phyloP scores from a whole-genome alignment of 2,329 filamentous ascomycete genomes.

The Tolypocladium pustulatum region DNA sequence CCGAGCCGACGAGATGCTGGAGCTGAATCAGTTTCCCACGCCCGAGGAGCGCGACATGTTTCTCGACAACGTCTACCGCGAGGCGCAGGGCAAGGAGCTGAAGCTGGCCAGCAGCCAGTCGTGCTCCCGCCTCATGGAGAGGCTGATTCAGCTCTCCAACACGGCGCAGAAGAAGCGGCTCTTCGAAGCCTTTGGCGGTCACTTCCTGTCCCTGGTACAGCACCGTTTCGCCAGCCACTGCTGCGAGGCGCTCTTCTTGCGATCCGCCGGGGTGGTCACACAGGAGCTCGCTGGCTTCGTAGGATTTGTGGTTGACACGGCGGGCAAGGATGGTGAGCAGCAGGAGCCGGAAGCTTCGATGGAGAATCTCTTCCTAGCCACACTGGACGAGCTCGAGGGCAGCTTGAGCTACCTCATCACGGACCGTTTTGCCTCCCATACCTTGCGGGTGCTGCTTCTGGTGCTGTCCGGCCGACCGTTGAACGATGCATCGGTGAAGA shows the following conservation, averaged over 20 bases:
- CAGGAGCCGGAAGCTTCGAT: constrained; percentile 51
- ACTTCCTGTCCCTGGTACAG: constrained; percentile 83
- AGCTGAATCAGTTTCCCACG: constrained; percentile 76
- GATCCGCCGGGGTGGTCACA: constrained; percentile 68
- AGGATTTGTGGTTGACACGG: constrained; percentile 31
- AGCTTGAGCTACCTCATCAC: constrained; percentile 77
- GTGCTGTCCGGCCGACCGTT: constrained; percentile 77
- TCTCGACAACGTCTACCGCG: constrained; percentile 72
- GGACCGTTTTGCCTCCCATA: constrained; percentile 83
- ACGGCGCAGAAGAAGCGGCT: constrained; percentile 73
- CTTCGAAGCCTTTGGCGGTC: constrained; percentile 74
- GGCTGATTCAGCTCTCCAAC: constrained; percentile 73
- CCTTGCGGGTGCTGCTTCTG: constrained; percentile 73
- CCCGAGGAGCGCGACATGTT: constrained; percentile 62
- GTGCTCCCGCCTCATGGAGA: constrained; percentile 86
- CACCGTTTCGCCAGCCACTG: constrained; percentile 97
- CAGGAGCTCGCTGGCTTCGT: constrained; percentile 51
- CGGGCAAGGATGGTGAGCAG: constrained; percentile 31
- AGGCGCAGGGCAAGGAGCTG: constrained; percentile 84
- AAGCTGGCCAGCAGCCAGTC: constrained; percentile 95
- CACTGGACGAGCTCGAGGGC: constrained; percentile 79
- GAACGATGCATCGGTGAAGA: constrained; percentile 56
- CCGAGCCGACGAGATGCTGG: constrained; percentile 78
- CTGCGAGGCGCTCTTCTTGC: constrained; percentile 84
- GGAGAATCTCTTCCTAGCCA: constrained; percentile 75